phyloP scores from a whole-genome alignment of 1,284 basidiomycete genomes.

The Fistulina hepatica region DNA sequence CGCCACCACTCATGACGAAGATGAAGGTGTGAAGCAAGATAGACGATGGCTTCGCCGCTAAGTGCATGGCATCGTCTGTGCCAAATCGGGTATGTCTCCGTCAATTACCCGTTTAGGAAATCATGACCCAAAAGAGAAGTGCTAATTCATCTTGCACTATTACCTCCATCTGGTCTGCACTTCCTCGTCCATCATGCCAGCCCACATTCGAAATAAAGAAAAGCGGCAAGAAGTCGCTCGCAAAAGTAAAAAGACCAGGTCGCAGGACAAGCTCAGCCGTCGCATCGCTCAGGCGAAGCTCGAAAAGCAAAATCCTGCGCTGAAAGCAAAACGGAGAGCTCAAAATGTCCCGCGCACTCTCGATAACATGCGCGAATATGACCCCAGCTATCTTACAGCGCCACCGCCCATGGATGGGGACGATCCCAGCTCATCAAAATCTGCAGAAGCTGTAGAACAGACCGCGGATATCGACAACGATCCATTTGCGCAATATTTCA shows the following conservation, averaged over 20 bases:
- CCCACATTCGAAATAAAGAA: constrained; percentile 71
- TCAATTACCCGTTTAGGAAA: too few species aligned
- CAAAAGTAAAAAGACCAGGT: constrained; percentile 73
- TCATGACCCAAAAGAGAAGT: too few species aligned
- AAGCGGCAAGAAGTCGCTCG: constrained; percentile 69
- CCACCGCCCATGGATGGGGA: too few species aligned
- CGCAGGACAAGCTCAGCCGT: constrained; percentile 71
- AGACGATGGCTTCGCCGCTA: too few species aligned
- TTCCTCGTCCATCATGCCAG: too few species aligned
- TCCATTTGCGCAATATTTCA: constrained; percentile 63
- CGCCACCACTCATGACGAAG: too few species aligned
- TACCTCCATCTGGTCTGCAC: too few species aligned
- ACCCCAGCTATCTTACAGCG: constrained; percentile 73
- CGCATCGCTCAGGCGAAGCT: constrained; percentile 65
- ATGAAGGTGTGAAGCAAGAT: too few species aligned
- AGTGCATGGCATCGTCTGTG: too few species aligned
- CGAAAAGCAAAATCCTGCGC: constrained; percentile 59
- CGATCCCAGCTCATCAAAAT: constrained; percentile 42
- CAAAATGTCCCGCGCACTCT: constrained; percentile 87
- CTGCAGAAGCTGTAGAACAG: constrained; percentile 40
- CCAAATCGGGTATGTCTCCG: too few species aligned
- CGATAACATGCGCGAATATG: constrained; percentile 87
- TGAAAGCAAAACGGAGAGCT: constrained; percentile 69
- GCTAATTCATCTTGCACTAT: too few species aligned
- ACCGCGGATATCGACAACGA: constrained; percentile 61